Evolutionary conservation across 2,329 filamentous ascomycete species (phyloP), one percentile per base, ranked within the genome.

Genomic region (Knufia fluminis): DNA sequence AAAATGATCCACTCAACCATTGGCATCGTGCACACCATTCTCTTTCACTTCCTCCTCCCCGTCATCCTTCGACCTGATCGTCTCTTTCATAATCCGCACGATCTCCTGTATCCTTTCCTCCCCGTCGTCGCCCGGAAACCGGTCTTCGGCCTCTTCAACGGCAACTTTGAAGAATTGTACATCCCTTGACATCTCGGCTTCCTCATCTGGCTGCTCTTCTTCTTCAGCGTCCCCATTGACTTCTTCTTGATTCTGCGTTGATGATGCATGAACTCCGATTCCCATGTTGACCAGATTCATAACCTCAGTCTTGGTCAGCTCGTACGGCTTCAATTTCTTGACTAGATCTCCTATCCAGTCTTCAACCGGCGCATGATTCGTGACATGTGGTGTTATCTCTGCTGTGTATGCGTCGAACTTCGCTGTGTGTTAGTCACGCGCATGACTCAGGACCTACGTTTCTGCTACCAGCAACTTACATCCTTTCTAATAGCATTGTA

Each of bases 401-500:
- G 41, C 26, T 26, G 39, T 35, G 43, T 46, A 46, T 22, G 10
- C n/a, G 19, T 36, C 40, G 8, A 41, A 41, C 42, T 41, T 42
- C 47, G 48, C 31, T 42, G 24, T 19, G 10, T 32, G 50, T 44
- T n/a, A 41, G 38, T 24, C 16, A 32, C 20, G 23, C 19, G 8
- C 43, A 24, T 22, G 10, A 14, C 12, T 17, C 10, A n/a, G n/a
- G 2, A 17, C 14, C 31, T 36, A 40, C 31, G 7, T 19, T 23
- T 42, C 42, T 36, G 22, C 16, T n/a, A 12, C 26, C 12, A n/a
- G 12, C 10, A 20, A 52, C 62, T 52, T 48, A 72, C 69, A 61
- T 72, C 70, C 51, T 70, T 69, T 12, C 71, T 64, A 16, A 72
- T 68, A 1, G 67, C 69, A 53, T 70, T 68, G 56, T 72, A 68